Percentiles rank a stretch among this genome's conserved stretches.
phyloP scores from a whole-genome alignment of 2,329 filamentous ascomycete genomes.

The Talaromyces sp. region DNA sequence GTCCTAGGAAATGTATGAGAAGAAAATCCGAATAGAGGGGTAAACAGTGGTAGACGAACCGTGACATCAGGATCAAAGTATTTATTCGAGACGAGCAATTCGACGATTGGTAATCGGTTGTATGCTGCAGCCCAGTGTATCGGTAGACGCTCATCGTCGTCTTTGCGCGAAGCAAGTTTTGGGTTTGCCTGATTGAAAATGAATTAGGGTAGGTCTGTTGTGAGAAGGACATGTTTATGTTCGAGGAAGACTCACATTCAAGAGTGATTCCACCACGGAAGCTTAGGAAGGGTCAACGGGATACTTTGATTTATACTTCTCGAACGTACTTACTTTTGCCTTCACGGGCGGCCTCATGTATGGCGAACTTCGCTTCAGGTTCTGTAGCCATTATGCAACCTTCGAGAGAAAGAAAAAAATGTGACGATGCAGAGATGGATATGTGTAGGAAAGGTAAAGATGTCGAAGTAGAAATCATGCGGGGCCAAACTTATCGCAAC shows the following conservation, averaged over 20 bases:
- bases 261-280: constrained; percentile 67
- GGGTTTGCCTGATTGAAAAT: constrained; percentile 63
- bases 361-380: constrained; percentile 65
- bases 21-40: not conserved
- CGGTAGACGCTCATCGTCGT: constrained; percentile 84
- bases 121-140: constrained; percentile 93
- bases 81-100: constrained; percentile 66
- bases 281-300: constrained; percentile 47
- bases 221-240: not conserved
- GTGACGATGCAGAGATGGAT: not conserved
- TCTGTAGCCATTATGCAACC: constrained; percentile 37
- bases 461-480: not conserved
- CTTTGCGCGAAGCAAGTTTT: constrained; percentile 68
- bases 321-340: constrained; percentile 63
- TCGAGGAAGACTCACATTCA: constrained; percentile 53
- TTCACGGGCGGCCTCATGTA: constrained; percentile 83
- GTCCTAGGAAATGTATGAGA: constrained; percentile 33
- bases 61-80: constrained; percentile 81
- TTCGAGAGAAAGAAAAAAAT: not conserved
- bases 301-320: not conserved
- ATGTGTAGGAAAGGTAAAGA: not conserved
- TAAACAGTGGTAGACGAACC: constrained; percentile 41
- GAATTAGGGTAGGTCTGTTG: not conserved
- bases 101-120: constrained; percentile 71
- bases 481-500: constrained; percentile 9